phyloP scores from a whole-genome alignment of 2,329 filamentous ascomycete species.

The Colletotrichum cereale region DNA sequence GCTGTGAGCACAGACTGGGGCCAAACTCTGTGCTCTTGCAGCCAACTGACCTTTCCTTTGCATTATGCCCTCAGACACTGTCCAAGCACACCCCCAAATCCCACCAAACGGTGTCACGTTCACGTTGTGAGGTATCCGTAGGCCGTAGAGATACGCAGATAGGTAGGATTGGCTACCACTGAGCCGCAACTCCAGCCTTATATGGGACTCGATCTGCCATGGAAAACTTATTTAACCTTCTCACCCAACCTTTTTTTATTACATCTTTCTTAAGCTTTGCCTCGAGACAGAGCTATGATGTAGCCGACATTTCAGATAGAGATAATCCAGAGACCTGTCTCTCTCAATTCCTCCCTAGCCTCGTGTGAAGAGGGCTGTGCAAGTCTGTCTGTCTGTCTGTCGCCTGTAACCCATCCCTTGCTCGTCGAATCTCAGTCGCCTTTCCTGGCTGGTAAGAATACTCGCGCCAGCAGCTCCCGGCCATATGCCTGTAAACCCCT shows the following conservation, averaged over 20 bases:
- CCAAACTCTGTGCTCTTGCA: slow-evolving; percentile 40
- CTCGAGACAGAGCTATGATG: not conserved
- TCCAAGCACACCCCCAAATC: slow-evolving; percentile 17
- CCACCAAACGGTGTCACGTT: not conserved
- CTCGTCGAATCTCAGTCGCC: not conserved
- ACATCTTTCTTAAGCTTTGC: not conserved
- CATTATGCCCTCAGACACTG: slow-evolving; percentile 13
- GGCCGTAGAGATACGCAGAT: not conserved
- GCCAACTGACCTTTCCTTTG: slow-evolving; percentile 10
- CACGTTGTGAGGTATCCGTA: not conserved
- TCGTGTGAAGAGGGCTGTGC: slow-evolving; percentile 14
- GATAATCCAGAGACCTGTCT: too few species aligned
- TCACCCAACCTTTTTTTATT: not conserved
- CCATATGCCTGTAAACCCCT: not conserved
- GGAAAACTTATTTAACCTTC: not conserved
- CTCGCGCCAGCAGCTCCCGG: not conserved
- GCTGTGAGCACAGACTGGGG: slow-evolving; percentile 35
- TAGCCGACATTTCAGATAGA: not conserved
- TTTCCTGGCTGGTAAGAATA: not conserved
- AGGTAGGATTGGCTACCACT: not conserved
- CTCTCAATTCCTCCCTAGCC: not conserved
- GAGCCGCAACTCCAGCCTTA: not conserved
- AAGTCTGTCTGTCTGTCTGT: too few species aligned
- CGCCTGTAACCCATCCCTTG: slow-evolving; percentile 1
- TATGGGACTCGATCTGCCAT: not conserved